Conservation (phyloP, 2,329 filamentous ascomycete genomes). For the Alternaria brassicae region DNA sequence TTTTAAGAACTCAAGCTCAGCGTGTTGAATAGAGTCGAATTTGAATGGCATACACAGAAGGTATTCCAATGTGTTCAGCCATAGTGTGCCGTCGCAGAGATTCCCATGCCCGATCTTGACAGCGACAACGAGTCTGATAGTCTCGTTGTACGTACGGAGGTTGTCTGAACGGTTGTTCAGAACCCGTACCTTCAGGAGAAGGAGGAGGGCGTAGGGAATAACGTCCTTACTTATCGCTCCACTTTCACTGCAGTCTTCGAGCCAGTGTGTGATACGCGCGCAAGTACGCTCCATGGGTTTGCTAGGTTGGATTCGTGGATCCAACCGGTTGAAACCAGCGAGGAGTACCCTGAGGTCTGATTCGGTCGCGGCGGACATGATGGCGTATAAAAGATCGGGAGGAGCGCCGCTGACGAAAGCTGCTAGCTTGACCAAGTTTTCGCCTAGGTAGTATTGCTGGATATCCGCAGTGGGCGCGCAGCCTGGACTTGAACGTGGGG, state of each 20-base stretch:
- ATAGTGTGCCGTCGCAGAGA: background rate
- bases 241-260: background rate
- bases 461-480: background rate
- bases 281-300: background rate
- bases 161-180: background rate
- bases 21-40: background rate
- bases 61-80: background rate
- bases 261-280: background rate
- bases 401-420: background rate
- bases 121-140: background rate
- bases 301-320: background rate
- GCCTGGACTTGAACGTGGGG: background rate
- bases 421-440: background rate
- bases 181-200: background rate
- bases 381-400: background rate
- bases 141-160: background rate
- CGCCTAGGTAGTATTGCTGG: background rate
- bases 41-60: background rate
- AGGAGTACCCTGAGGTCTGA: background rate
- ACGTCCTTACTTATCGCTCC: background rate
- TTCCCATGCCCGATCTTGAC: background rate
- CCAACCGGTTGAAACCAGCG: background rate
- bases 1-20: background rate
- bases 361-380: background rate
- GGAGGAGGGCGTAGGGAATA: background rate